phyloP scores from a whole-genome alignment of 192 early-diverging fungal species.

The Umbelopsis isabellina region DNA sequence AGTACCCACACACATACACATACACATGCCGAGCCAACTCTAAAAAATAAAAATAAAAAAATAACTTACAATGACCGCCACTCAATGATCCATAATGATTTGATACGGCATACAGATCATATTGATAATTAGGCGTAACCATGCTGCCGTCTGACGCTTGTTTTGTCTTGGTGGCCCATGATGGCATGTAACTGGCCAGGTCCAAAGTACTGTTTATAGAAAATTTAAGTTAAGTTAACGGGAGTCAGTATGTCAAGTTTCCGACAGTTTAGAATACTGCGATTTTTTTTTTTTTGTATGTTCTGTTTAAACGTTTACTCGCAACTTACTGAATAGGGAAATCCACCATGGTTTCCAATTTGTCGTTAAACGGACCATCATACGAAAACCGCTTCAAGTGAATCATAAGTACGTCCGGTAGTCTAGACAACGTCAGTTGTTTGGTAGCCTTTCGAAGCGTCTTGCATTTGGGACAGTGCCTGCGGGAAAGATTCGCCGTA shows the following conservation, averaged over 20 bases:
- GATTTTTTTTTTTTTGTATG: neutral
- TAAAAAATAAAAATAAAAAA: conserved; percentile 30
- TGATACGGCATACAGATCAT: conserved; percentile 83
- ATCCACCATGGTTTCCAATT: conserved; percentile 84
- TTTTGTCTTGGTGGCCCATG: conserved; percentile 11
- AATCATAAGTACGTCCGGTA: conserved; percentile 90
- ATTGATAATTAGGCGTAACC: conserved; percentile 36
- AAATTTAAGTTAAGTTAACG: neutral
- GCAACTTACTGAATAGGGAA: conserved; percentile 68
- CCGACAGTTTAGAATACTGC: neutral
- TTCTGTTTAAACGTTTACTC: neutral
- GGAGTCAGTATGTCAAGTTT: neutral
- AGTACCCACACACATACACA: too few relatives aligned
- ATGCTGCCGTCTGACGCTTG: neutral
- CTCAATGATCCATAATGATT: conserved; percentile 80
- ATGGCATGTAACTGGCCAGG: conserved; percentile 58
- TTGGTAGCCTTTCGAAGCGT: conserved; percentile 75
- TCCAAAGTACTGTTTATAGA: conserved; percentile 46
- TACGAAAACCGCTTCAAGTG: conserved; percentile 95
- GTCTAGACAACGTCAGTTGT: conserved; percentile 70
- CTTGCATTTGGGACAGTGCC: conserved; percentile 82
- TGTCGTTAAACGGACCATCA: conserved; percentile 91
- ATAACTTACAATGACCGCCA: conserved; percentile 67
- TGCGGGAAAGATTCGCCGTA: neutral
- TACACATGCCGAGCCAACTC: too few relatives aligned